Evolutionary conservation across 495 filamentous ascomycete genomes (phyloP), one percentile per base, ranked within the genome.

Genomic region (Penicillium odoratum): DNA sequence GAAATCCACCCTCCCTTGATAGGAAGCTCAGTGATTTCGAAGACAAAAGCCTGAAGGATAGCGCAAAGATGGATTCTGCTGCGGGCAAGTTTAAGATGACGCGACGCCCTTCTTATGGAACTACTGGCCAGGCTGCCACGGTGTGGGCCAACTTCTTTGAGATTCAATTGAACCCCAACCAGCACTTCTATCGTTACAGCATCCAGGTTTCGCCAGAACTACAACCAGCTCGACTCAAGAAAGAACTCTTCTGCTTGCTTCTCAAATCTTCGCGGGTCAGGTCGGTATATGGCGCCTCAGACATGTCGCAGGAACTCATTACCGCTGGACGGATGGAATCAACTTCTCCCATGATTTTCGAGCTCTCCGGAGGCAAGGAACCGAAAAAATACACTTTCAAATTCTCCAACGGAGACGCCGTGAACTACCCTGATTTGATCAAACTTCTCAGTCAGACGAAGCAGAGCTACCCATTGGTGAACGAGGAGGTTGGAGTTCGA

Each of bases 131-230:
- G 30, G 13, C 0, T 38, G 2, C 78, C 21, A 53, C 69, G 1
- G 62, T 83, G 1, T 69, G 78, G 15, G 69, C 79, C 1, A 81
- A 83, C 53, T 81, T 78, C 58, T 75, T 83, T 55, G 42, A 66
- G 4, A 25, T 82, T 16, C 10, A 38, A 1, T 58, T 69, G 25
- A 33, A 51, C 9, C 51, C 46, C 1, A 13, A 33, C 0, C 10
- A 56, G 21, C 29, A 16, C 1, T 59, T 68, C 48, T 42, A 52
- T 36, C 55, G 52, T 7, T 65, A 69, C 44, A 44, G 16, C 0
- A 49, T 62, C 13, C 48, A 42, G 6, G 30, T 63, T 30, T n/a
- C 16, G 0, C 64, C 64, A 0, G 48, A 55, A 6, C 62, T 59
- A 0, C 33, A 43, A 5, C 29, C 16, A n/a, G 49, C 16, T 5